phyloP scores from a whole-genome alignment of 2,329 filamentous ascomycete genomes.

The Pseudopyricularia javanii region DNA sequence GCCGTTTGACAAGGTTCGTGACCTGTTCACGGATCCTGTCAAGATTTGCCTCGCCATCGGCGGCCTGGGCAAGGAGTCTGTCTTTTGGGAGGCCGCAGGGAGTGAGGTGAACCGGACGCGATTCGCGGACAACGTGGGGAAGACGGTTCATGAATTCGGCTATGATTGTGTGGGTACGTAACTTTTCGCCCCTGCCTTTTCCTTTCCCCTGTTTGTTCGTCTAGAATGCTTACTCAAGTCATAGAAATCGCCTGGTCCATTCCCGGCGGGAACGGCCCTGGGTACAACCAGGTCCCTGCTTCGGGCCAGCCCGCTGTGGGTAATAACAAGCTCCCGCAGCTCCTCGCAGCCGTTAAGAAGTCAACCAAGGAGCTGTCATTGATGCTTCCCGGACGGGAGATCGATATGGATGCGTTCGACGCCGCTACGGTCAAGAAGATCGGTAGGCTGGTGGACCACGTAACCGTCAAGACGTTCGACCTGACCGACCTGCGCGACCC shows the following conservation, averaged over 20 bases:
- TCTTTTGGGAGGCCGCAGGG: conserved; percentile 35
- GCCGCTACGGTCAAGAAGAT: conserved; percentile 44
- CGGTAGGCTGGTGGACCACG: conserved; percentile 45
- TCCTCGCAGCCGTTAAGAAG: conserved; percentile 44
- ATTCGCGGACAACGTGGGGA: conserved; percentile 46
- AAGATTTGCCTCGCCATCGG: conserved; percentile 54
- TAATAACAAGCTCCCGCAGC: conserved; percentile 38
- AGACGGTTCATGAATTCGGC: conserved; percentile 37
- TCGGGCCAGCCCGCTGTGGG: conserved; percentile 44
- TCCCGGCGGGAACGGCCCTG: conserved; percentile 53
- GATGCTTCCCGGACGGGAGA: conserved; percentile 51
- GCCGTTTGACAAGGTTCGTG: conserved; percentile 34
- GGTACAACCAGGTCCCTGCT: conserved; percentile 56
- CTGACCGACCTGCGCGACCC: conserved; percentile 57
- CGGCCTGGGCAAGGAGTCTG: conserved; percentile 51
- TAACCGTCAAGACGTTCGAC: conserved; percentile 61
- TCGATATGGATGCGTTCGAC: conserved; percentile 58
- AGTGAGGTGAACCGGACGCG: conserved; percentile 29
- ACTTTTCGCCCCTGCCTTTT: no score
- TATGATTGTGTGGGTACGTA: conserved; percentile 47
- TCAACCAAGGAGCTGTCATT: conserved; percentile 50
- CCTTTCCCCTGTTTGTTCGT: no score
- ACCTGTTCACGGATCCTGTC: conserved; percentile 36
- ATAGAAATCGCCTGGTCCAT: conserved; percentile 54
- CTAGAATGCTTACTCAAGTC: background rate